Evolutionary conservation across 768 basidiomycete genomes (phyloP).

Genomic region (Phaeotremella skinneri): DNA sequence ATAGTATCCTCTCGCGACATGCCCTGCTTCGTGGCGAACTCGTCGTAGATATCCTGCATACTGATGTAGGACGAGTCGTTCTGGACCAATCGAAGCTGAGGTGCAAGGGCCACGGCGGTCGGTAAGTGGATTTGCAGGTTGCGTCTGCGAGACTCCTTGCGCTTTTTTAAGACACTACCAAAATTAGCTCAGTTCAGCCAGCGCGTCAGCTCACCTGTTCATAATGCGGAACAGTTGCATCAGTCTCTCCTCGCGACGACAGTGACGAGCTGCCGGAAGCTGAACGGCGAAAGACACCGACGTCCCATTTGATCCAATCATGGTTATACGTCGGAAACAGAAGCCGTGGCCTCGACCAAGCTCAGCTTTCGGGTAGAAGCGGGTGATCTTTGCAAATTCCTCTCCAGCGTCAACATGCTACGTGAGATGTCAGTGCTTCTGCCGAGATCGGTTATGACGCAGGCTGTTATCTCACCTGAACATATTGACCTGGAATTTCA

Average conservation of each 20-base stretch:
- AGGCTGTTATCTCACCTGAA: slow-evolving; percentile 64
- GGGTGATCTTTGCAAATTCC: slow-evolving; percentile 83
- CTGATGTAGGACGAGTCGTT: slow-evolving; percentile 87
- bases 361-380: slow-evolving; percentile 87
- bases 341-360: slow-evolving; percentile 80
- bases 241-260: slow-evolving; percentile 86
- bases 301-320: slow-evolving; percentile 89
- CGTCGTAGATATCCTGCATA: slow-evolving; percentile 90
- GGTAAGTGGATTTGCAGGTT: slow-evolving; percentile 91
- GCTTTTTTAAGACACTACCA: slow-evolving; percentile 72
- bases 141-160: slow-evolving; percentile 89
- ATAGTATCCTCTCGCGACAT: slow-evolving; percentile 85
- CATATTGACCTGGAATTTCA: slow-evolving; percentile 98
- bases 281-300: slow-evolving; percentile 86
- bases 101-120: slow-evolving; percentile 72
- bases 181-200: neutral
- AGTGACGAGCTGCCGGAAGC: slow-evolving; percentile 75
- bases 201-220: slow-evolving; percentile 64
- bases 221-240: slow-evolving; percentile 91
- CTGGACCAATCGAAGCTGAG: slow-evolving; percentile 78
- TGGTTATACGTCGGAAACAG: slow-evolving; percentile 83
- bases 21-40: slow-evolving; percentile 71
- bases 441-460: neutral
- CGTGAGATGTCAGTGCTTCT: neutral
- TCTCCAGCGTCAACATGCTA: slow-evolving; percentile 94